Conservation (phyloP, 1,284 basidiomycete genomes). For the Schizophyllum commune region DNA sequence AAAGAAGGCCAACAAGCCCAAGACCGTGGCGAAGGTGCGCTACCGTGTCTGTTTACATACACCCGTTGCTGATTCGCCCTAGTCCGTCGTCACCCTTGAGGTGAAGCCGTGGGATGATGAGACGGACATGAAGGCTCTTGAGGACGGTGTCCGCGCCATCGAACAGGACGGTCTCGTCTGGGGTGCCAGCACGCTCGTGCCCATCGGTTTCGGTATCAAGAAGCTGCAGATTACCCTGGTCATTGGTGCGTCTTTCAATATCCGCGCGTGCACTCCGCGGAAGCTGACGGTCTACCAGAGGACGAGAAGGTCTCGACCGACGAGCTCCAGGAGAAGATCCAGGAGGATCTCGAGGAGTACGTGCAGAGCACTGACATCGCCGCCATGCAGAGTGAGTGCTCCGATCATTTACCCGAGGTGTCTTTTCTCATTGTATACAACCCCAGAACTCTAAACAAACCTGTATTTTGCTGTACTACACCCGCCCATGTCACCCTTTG, state of each 20-base stretch:
- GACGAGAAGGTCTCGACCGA: slow-evolving; percentile 93
- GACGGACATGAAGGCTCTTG: slow-evolving; percentile 91
- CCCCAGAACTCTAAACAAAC: slow-evolving; percentile 37
- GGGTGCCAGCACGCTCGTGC: slow-evolving; percentile 87
- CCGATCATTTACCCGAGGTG: slow-evolving; percentile 1
- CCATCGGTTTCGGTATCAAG: slow-evolving; percentile 83
- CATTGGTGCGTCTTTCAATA: slow-evolving; percentile 56
- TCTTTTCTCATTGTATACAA: slow-evolving; percentile 3
- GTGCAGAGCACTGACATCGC: slow-evolving; percentile 92
- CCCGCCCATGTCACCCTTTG: no score
- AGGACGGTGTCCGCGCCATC: slow-evolving; percentile 79
- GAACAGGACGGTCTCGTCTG: slow-evolving; percentile 91
- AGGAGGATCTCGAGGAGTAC: slow-evolving; percentile 86
- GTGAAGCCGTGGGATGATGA: slow-evolving; percentile 99
- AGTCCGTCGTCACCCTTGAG: slow-evolving; percentile 94
- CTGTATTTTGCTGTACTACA: no score
- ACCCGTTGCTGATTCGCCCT: slow-evolving; percentile 11
- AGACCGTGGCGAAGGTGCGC: slow-evolving; percentile 79
- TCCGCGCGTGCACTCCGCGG: slow-evolving; percentile 1
- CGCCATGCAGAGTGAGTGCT: slow-evolving; percentile 78
- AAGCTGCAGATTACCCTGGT: slow-evolving; percentile 87
- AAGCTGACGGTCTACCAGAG: slow-evolving; percentile 41
- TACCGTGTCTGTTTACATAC: slow-evolving; percentile 12
- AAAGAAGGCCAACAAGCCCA: slow-evolving; percentile 91
- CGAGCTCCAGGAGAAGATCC: slow-evolving; percentile 88